Evolutionary conservation across 2,329 filamentous ascomycete species (phyloP), one percentile per base, ranked within the genome.

Genomic region (Akanthomyces dipterigenus): DNA sequence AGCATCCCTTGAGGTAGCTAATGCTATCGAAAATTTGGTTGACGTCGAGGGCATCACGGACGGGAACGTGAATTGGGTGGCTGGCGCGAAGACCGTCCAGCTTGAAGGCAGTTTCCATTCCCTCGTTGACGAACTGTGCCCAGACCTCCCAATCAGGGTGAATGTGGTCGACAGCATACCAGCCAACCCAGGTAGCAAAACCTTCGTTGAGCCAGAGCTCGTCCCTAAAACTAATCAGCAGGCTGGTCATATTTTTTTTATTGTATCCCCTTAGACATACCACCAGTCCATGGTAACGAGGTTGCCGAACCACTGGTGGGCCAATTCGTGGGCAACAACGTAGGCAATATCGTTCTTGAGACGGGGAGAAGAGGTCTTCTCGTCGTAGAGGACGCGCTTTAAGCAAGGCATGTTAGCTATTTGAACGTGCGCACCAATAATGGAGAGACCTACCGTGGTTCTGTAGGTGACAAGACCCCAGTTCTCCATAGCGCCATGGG

Each of bases 21-120:
- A 99, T 98, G 72, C 88, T 85, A 73, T 99, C 95, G 71, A 99
- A 99, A 66, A 98, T 96, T 75, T 99, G 95, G 74, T 98, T 96
- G 66, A 98, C 91, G 68, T 98, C 95, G 12, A 98, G 84, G 34
- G 93, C 95, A 72, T 97, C 93, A 68, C 87, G 88, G 34, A 99
- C 95, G 0, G 92, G 90, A 7, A 99, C 95, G 74, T 99, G 93
- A 67, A 99, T 97, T 9, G 95, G 90, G 74, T 99, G 95, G 55
- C 92, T 96, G 46, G 91, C 90, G 51, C 95, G 89, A 66, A 99
- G 85, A 50, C 90, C 88, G 71, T 99, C 95, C 34, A 99, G 85
- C 66, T 87, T 84, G 75, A 97, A 96, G 62, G 93, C 93, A 79
- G 86, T 87, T 82, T 96, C 91, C 79, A 96, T 90, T 69, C 89